These are phyloP conservation scores for Bretschneidera sinensis DNA, from an alignment of 345 rosid species.

Conservation along the genomic window DNA sequence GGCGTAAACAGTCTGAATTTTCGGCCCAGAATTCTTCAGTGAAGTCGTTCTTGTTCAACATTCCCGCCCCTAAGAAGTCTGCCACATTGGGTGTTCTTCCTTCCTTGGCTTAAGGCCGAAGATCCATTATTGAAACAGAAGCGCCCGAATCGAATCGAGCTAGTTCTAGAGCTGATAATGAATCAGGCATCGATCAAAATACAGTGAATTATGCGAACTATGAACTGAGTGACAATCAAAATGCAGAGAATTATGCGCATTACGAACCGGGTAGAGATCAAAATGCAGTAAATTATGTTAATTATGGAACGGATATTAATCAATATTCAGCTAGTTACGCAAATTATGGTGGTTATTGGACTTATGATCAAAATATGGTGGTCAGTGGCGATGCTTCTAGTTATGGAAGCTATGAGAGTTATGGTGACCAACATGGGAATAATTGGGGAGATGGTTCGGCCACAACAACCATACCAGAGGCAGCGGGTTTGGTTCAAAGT, in stretches of 20 bases:
- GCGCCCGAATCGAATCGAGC: constrained; percentile 22
- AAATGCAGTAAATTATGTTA: constrained; percentile 13
- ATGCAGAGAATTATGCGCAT: constrained; percentile 7
- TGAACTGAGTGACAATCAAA: constrained; percentile 22
- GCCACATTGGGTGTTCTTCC: constrained; percentile 57
- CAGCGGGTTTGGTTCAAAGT: constrained; percentile 24
- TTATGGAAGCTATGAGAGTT: constrained; percentile 27
- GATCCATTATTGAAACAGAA: constrained; percentile 55
- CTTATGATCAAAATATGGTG: constrained; percentile 30
- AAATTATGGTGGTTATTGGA: constrained; percentile 21
- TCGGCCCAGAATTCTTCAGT: constrained; percentile 39
- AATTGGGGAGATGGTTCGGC: constrained; percentile 34
- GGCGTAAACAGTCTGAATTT: constrained; percentile 28
- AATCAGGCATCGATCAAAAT: constrained; percentile 24
- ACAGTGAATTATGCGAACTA: constrained; percentile 15
- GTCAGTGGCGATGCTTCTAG: constrained; percentile 22
- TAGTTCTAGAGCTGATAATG: constrained; percentile 12
- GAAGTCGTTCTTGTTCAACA: constrained; percentile 61
- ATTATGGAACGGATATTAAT: constrained; percentile 18
- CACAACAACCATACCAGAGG: constrained; percentile 27
- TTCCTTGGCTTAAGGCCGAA: constrained; percentile 54
- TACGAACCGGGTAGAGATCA: constrained; percentile 11
- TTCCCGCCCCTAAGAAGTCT: constrained; percentile 75
- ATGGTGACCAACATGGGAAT: constrained; percentile 25
- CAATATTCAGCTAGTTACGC: constrained; percentile 17